Base-by-base conservation (phyloP, 2,329 filamentous ascomycete species). In the Beauveria medogensis region DNA sequence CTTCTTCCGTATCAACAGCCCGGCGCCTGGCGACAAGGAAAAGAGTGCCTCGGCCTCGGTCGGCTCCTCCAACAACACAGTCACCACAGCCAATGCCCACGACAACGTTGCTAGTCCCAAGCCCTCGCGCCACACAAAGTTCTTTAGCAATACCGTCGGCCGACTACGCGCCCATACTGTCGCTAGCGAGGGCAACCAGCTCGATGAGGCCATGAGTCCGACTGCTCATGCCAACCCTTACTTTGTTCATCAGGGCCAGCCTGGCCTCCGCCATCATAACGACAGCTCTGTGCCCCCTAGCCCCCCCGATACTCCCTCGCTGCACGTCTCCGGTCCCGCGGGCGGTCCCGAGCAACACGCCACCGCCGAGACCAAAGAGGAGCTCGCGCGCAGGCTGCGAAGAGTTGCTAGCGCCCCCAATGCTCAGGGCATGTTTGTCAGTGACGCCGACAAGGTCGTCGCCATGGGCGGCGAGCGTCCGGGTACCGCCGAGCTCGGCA, bases 331-430 rank as follows among this genome's bases (percentile, higher is more conserved):
- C 55, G 86, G 86, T 26, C 84, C 86, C 52, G 83, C 86, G 59
- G 86, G 85, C 59, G 77, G 78, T 55, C 81, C 86, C 66, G 82
- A 83, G 67, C 80, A 87, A 34, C 85, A 90, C 67, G 84, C 88
- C 41, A 89, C 88, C 34, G 86, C 85, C 57, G 88, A 88, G 59
- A 91, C 90, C 48, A 97, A 96, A 74, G 93, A 97, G 75, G 94
- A 97, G 76, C 75, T 97, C 69, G 94, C 94, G 28, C 82, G 94
- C 71, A 96, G 97, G 74, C 78, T 99, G 71, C 86, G 94, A 71
- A 87, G 93, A 71, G 94, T 99, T 59, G 94, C 94, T 59, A 97
- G 93, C 72, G 94, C 94, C 55, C 94, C 94, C 43, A 99, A 99
- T 78, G 91, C 93, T 24, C 94, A 99, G 74, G 94, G 93, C 24